Evolutionary conservation across 805 yeast genomes (phyloP), one percentile per base, ranked within the genome.

Genomic region (Saccharomycopsis sp.): DNA sequence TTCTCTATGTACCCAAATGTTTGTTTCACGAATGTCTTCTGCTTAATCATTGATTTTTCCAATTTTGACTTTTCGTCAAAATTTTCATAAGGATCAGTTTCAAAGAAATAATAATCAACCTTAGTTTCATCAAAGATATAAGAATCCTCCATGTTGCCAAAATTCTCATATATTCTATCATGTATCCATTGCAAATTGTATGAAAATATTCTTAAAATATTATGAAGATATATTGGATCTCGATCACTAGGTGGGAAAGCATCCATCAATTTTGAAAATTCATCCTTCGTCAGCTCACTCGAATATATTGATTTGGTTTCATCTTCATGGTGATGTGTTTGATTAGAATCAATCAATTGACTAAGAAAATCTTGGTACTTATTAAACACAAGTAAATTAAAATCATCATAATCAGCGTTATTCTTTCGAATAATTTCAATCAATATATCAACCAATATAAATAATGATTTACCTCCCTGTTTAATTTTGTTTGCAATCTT

Each of bases 391-490:
- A 64, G 38, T 9, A 72, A 71, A 53, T 70, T 66, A 39, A 86
- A 83, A 39, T 79, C 72, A 63, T 93, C 98, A 62, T 90, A 93
- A 61, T 93, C 97, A 0, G 96, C 87, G 59, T 93, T 93, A 60
- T 93, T 93, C 60, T 93, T 93, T 56, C 98, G 75, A 46, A 93
- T 93, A 32, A 93, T 75, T 63, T 93, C 98, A 53, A 93, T 90
- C 23, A 93, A 77, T 20, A 93, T 87, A 7, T 96, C 95, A 26
- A 93, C 98, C 56, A 96, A 93, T 54, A 89, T 89, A 27, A 93
- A 83, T 52, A 93, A 71, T 1, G 96, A 95, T 26, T 89, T 81
- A 37, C 95, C 95, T 44, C 87, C 85, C 48, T 70, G 59, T 45
- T 89, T 72, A 83, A 93, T 93, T 52, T 85, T 78, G 16, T 77